A percentile compares a stretch with the other conserved stretches of the same genome.
phyloP scores from a whole-genome alignment of 352 stramenopile species.

The Phytophthora pseudosyringae region DNA sequence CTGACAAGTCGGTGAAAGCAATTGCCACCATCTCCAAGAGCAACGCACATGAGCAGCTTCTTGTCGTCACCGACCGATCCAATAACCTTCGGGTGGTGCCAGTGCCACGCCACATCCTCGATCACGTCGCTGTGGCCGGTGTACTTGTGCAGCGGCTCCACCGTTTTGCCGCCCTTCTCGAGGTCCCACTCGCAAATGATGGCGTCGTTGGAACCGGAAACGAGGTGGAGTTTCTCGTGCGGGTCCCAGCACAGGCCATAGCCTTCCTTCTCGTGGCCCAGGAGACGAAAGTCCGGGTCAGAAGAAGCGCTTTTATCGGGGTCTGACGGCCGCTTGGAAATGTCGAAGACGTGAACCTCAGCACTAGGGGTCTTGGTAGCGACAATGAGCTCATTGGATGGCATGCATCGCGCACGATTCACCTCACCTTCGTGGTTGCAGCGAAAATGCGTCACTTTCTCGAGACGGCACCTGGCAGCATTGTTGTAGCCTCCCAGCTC shows the following conservation, averaged over 20 bases:
- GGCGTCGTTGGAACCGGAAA: conserved; percentile 96
- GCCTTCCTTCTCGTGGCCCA: conserved; percentile 87
- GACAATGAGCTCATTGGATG: conserved; percentile 98
- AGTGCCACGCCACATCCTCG: conserved; percentile 98
- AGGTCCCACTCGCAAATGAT: conserved; percentile 98
- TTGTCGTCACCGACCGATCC: conserved; percentile 96
- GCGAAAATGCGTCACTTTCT: conserved; percentile 91
- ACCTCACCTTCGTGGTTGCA: conserved; percentile 99
- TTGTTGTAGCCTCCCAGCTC: conserved; percentile 78
- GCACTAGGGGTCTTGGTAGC: conserved; percentile 95
- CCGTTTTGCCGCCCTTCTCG: conserved; percentile 72
- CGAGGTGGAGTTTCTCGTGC: conserved; percentile 84
- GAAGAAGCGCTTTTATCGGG: conserved; percentile 65
- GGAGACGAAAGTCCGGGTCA: conserved; percentile 74
- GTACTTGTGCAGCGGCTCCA: conserved; percentile 89
- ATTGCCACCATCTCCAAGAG: neutral
- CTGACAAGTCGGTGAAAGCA: neutral
- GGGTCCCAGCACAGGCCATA: conserved; percentile 98
- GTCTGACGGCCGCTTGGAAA: conserved; percentile 86
- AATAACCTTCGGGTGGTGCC: conserved; percentile 94
- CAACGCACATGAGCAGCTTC: conserved; percentile 89
- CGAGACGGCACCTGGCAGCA: conserved; percentile 80
- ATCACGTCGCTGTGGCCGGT: conserved; percentile 96
- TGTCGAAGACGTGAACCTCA: conserved; percentile 98
- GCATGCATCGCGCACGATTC: conserved; percentile 98